Percentiles rank a stretch among this genome's conserved stretches.
Evolutionary conservation across 352 stramenopile genomes (phyloP).

Genomic region (Phytophthora cajani): DNA sequence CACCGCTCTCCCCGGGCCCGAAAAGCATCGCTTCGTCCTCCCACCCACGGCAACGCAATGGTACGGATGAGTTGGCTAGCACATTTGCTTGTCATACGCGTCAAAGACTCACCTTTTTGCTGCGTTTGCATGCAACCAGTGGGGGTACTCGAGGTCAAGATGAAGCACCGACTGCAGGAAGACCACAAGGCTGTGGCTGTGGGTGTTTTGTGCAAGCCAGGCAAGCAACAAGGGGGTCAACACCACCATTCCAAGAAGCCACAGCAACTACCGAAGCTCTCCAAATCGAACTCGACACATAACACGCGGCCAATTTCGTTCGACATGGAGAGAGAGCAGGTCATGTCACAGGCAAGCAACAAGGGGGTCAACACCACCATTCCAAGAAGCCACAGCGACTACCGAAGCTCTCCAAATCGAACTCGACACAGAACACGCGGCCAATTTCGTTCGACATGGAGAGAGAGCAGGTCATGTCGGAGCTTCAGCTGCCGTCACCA

Average conservation of each 20-base stretch:
- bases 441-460: constrained; percentile 55
- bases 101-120: not conserved
- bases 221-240: constrained; percentile 15
- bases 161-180: constrained; percentile 64
- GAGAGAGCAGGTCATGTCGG: constrained; percentile 58
- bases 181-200: constrained; percentile 60
- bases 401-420: constrained; percentile 41
- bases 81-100: not conserved
- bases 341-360: too few species aligned
- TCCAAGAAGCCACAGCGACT: constrained; percentile 60
- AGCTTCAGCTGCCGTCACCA: constrained; percentile 58
- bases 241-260: constrained; percentile 44
- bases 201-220: constrained; percentile 35
- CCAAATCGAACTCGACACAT: constrained; percentile 22
- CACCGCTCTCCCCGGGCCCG: constrained; percentile 28
- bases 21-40: constrained; percentile 21
- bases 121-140: constrained; percentile 25
- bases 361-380: constrained; percentile 8
- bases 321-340: constrained; percentile 47
- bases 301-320: constrained; percentile 47
- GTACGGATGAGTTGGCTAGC: constrained; percentile 21
- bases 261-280: constrained; percentile 55
- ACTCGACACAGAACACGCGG: constrained; percentile 17
- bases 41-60: constrained; percentile 56
- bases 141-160: constrained; percentile 72